Evolutionary conservation across 2,329 filamentous ascomycete species (phyloP), one percentile per base, ranked within the genome.

Genomic region (Fusarium odoratissimum): DNA sequence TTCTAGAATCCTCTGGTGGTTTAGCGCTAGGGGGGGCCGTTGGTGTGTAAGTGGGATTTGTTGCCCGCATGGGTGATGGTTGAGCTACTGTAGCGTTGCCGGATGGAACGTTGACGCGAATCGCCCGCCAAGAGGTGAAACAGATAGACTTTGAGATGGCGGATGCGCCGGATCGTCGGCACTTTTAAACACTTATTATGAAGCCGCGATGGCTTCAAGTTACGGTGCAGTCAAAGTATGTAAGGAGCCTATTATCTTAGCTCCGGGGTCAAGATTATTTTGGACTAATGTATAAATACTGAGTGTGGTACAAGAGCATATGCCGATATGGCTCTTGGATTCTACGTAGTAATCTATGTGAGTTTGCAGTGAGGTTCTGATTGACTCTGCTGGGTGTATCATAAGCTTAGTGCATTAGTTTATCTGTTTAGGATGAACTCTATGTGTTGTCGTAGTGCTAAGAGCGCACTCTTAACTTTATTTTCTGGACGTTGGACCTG

Each of bases 101-200:
- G 70, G 40, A 70, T 73, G 70, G 42, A 67, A 72, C 67, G 23
- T 42, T 35, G 37, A 23, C 17, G 40, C 44, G 25, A 64, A 68
- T 42, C 48, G 37, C 21, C 8, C 25, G 45, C 59, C 48, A 52
- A 60, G 49, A 60, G 38, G 52, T 52, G 49, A 46, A 63, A 58
- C 52, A 55, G 28, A 54, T 56, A 37, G 37, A 60, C 52, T 56
- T 28, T 37, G 60, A 37, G 35, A 71, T 58, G 44, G 37, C 65
- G 58, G 56, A 65, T 52, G 57, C 44, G 69, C 73, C 64, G 62
- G 60, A 35, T 60, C 70, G 45, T 31, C 56, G 56, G 46, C 60
- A 69, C 23, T 38, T 25, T 59, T 55, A 58, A 56, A 41, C 16
- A 60, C 28, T 62, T 17, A 57, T 19, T 40, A 28, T 60, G 48